A percentile compares a stretch with the other conserved stretches of the same genome.
These are phyloP conservation scores for Euclidium syriacum DNA, from an alignment of 345 rosid genomes.

Conservation along the genomic window DNA sequence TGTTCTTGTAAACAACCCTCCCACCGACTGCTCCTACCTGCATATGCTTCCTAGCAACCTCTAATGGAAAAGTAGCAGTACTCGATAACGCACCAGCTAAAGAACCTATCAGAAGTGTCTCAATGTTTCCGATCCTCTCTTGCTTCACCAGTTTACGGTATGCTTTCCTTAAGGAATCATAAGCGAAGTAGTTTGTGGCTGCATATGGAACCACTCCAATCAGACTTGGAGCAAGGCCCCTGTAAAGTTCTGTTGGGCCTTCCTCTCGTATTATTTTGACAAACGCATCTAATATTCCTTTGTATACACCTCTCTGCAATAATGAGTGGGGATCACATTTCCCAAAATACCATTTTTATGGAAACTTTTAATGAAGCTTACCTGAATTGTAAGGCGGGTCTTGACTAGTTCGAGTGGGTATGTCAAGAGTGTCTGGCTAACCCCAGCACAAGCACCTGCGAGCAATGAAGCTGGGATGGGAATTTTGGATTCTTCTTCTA, in stretches of 20 bases:
- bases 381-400: conserved; percentile 95
- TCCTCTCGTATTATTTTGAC: conserved; percentile 69
- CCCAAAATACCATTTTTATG: no score
- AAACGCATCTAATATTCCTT: conserved; percentile 73
- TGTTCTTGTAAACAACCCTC: conserved; percentile 77
- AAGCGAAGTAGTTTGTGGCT: conserved; percentile 87
- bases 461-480: conserved; percentile 75
- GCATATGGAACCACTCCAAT: conserved; percentile 96
- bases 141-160: conserved; percentile 65
- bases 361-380: conserved; percentile 5
- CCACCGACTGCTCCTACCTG: conserved; percentile 93
- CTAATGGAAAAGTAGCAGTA: conserved; percentile 89
- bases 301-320: conserved; percentile 74
- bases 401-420: conserved; percentile 92
- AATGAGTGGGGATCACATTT: no score
- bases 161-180: conserved; percentile 74
- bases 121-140: conserved; percentile 81
- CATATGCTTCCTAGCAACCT: conserved; percentile 97
- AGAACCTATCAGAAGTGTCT: conserved; percentile 87
- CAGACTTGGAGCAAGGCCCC: conserved; percentile 96
- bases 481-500: conserved; percentile 62
- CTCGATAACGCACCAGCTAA: conserved; percentile 87
- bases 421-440: conserved; percentile 83
- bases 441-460: conserved; percentile 99
- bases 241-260: conserved; percentile 80